Percentiles rank a stretch among this genome's conserved stretches.
phyloP scores from a whole-genome alignment of 139 green algal species.

The Zygnema circumcarinatum region DNA sequence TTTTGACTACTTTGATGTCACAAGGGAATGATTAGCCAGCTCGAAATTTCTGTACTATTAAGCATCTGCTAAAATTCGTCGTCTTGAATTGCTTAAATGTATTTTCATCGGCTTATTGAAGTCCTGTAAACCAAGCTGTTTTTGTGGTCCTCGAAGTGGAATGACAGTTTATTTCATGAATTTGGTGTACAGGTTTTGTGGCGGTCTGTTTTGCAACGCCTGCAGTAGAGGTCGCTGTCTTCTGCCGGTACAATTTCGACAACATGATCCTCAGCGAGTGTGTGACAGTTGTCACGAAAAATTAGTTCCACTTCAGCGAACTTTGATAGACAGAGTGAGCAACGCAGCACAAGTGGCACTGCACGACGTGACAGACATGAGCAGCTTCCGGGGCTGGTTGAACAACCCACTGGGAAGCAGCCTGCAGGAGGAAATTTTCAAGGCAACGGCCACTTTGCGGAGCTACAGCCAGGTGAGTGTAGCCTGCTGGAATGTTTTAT shows the following conservation, averaged over 20 bases:
- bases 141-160: too few species aligned
- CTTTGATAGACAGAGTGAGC: conserved; percentile 29
- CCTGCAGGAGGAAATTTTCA: conserved; percentile 62
- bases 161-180: too few species aligned
- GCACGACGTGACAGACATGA: conserved; percentile 54
- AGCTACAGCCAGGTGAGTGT: conserved; percentile 43
- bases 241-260: conserved; percentile 35
- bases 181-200: conserved; percentile 55
- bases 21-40: neutral
- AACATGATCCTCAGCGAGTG: conserved; percentile 51
- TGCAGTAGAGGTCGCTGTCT: conserved; percentile 33
- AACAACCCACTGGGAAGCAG: conserved; percentile 46
- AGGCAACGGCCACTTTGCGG: conserved; percentile 50
- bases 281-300: conserved; percentile 55
- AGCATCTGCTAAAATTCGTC: neutral
- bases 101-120: neutral
- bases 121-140: too few species aligned
- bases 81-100: neutral
- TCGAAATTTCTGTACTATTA: neutral
- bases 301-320: conserved; percentile 40
- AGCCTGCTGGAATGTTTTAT: conserved; percentile 5
- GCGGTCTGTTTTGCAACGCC: conserved; percentile 14
- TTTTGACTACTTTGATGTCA: too few species aligned
- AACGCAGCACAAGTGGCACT: conserved; percentile 43
- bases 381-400: conserved; percentile 40